A percentile compares a stretch with the other conserved stretches of the same genome.
These are phyloP conservation scores for Arthrocladium fulminans DNA, from an alignment of 2,329 filamentous ascomycete genomes.

Conservation along the genomic window DNA sequence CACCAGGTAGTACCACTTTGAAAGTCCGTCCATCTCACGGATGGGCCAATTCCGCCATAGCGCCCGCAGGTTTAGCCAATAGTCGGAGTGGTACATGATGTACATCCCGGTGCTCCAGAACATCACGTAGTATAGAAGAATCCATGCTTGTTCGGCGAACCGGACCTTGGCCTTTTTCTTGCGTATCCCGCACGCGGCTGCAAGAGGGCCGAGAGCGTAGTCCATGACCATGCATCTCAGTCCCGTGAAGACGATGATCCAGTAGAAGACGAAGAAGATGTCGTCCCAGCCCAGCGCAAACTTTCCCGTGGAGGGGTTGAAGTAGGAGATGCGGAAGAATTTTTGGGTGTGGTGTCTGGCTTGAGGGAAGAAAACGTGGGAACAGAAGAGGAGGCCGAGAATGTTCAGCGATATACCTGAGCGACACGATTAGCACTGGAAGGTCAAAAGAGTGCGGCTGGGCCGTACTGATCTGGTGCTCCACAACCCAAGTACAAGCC, in stretches of 20 bases:
- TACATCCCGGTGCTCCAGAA: slow-evolving; percentile 84
- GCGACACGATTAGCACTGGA: background rate
- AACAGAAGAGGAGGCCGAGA: slow-evolving; percentile 69
- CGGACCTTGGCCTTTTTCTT: slow-evolving; percentile 65
- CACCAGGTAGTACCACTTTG: slow-evolving; percentile 83
- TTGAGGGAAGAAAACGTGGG: slow-evolving; percentile 73
- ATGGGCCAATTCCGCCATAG: slow-evolving; percentile 82
- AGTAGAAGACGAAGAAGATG: slow-evolving; percentile 64
- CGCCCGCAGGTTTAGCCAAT: slow-evolving; percentile 65
- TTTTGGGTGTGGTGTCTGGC: slow-evolving; percentile 71
- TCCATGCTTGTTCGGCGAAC: slow-evolving; percentile 91
- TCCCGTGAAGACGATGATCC: slow-evolving; percentile 76
- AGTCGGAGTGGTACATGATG: slow-evolving; percentile 66
- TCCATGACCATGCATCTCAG: slow-evolving; percentile 79
- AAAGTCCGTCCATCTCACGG: slow-evolving; percentile 61
- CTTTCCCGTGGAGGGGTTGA: slow-evolving; percentile 56
- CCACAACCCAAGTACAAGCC: slow-evolving; percentile 22
- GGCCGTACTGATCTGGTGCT: slow-evolving; percentile 24
- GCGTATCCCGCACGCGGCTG: slow-evolving; percentile 60
- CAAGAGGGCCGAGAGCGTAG: slow-evolving; percentile 72
- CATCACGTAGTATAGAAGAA: slow-evolving; percentile 70
- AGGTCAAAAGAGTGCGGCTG: background rate
- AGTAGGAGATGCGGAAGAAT: slow-evolving; percentile 82
- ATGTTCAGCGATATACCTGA: slow-evolving; percentile 78
- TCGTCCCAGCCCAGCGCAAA: slow-evolving; percentile 78